Evolutionary conservation across 495 filamentous ascomycete species (phyloP), one percentile per base, ranked within the genome.

Genomic region (Neurospora sp.): DNA sequence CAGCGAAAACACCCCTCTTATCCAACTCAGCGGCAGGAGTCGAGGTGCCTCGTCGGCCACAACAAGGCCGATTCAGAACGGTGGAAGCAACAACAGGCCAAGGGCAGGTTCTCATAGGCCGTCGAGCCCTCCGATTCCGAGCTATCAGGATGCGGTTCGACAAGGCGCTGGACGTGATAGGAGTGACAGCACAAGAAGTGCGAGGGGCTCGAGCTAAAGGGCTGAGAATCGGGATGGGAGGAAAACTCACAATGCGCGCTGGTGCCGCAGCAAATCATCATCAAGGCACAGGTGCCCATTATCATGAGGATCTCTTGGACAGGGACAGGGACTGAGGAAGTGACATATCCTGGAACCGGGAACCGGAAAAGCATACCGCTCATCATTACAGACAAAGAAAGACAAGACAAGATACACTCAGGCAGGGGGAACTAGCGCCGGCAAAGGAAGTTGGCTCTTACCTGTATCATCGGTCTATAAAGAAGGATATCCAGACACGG

Each of bases 111-210:
- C 73, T 34, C 73, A 71, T 38, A 75, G 78, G 3, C 76, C 80
- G 10, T 74, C 78, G 4, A 85, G 84, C 72, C 85, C 86, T 38
- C 88, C 87, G 4, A 89, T 90, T 73, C 90, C 90, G 10, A 92
- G 88, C 76, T 92, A 92, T 73, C 89, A 87, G 77, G 90, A 90
- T 73, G 89, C 90, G 19, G 85, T 91, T 69, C 81, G 79, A 70
- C 83, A 86, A 75, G 85, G 85, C 43, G 83, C 85, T 43, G 83
- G 84, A 71, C 80, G 83, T 70, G 83, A 85, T 62, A 81, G 85
- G 76, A 86, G 85, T 72, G 81, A 82, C 45, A 85, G 82, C 73
- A 74, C 77, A 4, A 78, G 79, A 74, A 77, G 73, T 31, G 71
- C 45, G 11, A 69, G 75, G 38, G 43, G 70, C 21, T 39, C 40